Percentiles rank a stretch among this genome's conserved stretches.
These are phyloP conservation scores for Aphanomyces stellatus DNA, from an alignment of 352 stramenopile genomes.

Conservation along the genomic window DNA sequence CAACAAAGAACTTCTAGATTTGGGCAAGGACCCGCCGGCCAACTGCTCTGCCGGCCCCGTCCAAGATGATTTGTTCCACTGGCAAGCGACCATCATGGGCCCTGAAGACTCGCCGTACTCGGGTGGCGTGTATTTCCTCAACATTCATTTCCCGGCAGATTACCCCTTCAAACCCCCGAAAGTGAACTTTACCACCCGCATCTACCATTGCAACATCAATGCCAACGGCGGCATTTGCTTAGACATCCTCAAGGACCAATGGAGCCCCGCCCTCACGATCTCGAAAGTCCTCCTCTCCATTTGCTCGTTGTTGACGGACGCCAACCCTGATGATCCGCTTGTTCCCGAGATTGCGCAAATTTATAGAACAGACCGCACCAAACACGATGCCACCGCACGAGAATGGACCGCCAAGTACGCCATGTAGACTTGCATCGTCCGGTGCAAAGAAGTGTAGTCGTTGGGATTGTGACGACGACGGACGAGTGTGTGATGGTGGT, in stretches of 20 bases:
- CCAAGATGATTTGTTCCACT: constrained; percentile 98
- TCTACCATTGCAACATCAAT: constrained; percentile 99
- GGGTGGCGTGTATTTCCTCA: constrained; percentile 97
- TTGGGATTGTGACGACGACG: not conserved
- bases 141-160: constrained; percentile 98
- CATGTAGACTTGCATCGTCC: constrained; percentile 81
- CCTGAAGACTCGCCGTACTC: constrained; percentile 97
- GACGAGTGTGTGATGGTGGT: not conserved
- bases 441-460: constrained; percentile 1
- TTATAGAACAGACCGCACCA: constrained; percentile 89
- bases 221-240: constrained; percentile 99
- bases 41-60: constrained; percentile 98
- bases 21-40: constrained; percentile 93
- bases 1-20: constrained; percentile 94
- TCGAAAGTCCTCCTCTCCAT: constrained; percentile 99
- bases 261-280: constrained; percentile 98
- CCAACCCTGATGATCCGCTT: constrained; percentile 99
- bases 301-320: constrained; percentile 98
- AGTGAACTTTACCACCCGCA: constrained; percentile 99
- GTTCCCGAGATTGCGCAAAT: constrained; percentile 89
- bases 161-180: constrained; percentile 99
- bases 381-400: constrained; percentile 93
- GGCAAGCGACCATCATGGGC: constrained; percentile 97
- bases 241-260: constrained; percentile 99
- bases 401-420: constrained; percentile 99